These are phyloP conservation scores for Erythrophleum ivorense DNA, from an alignment of 331 rosid species.

Conservation along the genomic window DNA sequence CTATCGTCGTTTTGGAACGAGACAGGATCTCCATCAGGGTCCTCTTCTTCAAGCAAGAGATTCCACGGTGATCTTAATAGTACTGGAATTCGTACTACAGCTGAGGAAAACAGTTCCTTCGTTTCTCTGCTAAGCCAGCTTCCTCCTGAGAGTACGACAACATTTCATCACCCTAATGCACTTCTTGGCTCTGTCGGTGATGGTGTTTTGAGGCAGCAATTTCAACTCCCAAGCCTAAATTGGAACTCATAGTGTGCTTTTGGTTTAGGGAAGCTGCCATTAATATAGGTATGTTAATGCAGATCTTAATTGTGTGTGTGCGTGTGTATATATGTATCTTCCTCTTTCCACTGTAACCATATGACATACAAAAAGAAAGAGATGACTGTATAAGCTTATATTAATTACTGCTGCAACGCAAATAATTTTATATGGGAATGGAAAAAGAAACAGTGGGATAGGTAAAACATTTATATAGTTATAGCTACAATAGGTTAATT, in stretches of 20 bases:
- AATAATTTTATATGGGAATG: neutral
- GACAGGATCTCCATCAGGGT: constrained; percentile 46
- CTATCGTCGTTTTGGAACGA: constrained; percentile 62
- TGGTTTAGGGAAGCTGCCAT: neutral
- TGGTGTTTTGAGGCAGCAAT: constrained; percentile 61
- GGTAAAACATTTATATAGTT: neutral
- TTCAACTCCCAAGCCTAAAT: constrained; percentile 70
- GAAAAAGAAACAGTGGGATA: neutral
- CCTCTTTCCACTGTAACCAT: constrained; percentile 23
- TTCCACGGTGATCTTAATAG: constrained; percentile 66
- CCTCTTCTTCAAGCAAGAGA: constrained; percentile 49
- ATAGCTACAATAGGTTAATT: neutral
- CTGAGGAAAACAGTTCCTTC: constrained; percentile 57
- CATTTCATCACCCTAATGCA: constrained; percentile 52
- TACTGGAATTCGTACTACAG: constrained; percentile 25
- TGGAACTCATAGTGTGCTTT: constrained; percentile 59
- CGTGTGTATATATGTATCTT: neutral
- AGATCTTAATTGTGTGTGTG: neutral
- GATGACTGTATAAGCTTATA: neutral
- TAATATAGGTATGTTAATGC: constrained; percentile 26
- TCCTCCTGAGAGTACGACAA: constrained; percentile 54
- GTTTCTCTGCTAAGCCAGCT: constrained; percentile 71
- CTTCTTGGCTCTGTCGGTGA: constrained; percentile 54
- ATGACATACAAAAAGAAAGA: constrained; percentile 10
- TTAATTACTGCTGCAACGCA: neutral